phyloP scores from a whole-genome alignment of 148 eudicot genomes.

The Pharnaceum exiguum region DNA sequence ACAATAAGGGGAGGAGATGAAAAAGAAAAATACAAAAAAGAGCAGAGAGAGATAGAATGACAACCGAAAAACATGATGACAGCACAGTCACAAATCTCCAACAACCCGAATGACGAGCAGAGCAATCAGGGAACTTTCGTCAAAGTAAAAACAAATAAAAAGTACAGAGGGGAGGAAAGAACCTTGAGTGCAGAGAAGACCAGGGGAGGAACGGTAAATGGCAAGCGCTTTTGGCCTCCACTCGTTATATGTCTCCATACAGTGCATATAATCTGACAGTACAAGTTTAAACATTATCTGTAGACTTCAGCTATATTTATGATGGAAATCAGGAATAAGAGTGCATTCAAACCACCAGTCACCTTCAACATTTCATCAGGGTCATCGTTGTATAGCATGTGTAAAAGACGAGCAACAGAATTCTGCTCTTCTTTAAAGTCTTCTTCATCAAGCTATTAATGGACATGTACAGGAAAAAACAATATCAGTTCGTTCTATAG shows the following conservation, averaged over 20 bases:
- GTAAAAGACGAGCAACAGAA: slow-evolving; percentile 94
- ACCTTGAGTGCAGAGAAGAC: slow-evolving; percentile 92
- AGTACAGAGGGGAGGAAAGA: slow-evolving; percentile 4
- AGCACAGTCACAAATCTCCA: too few species aligned
- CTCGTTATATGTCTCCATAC: slow-evolving; percentile 75
- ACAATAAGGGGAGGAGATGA: too few species aligned
- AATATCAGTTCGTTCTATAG: not conserved
- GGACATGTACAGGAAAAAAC: slow-evolving; percentile 7
- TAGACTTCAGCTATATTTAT: not conserved
- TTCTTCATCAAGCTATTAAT: slow-evolving; percentile 78
- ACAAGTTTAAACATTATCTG: not conserved
- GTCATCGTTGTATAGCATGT: slow-evolving; percentile 83
- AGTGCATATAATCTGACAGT: slow-evolving; percentile 71
- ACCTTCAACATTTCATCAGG: slow-evolving; percentile 98
- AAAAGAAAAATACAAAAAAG: not conserved
- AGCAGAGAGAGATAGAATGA: too few species aligned
- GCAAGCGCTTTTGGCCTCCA: slow-evolving; percentile 86
- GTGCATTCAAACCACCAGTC: slow-evolving; percentile 9
- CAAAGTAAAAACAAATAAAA: not conserved
- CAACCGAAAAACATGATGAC: too few species aligned
- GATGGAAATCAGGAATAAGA: not conserved
- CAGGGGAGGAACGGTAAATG: slow-evolving; percentile 90
- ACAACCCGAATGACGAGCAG: too few species aligned
- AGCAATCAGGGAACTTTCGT: too few species aligned
- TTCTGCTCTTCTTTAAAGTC: slow-evolving; percentile 96